Conservation (phyloP, 2,329 filamentous ascomycete genomes). For the Cladobotryum protrusum region DNA sequence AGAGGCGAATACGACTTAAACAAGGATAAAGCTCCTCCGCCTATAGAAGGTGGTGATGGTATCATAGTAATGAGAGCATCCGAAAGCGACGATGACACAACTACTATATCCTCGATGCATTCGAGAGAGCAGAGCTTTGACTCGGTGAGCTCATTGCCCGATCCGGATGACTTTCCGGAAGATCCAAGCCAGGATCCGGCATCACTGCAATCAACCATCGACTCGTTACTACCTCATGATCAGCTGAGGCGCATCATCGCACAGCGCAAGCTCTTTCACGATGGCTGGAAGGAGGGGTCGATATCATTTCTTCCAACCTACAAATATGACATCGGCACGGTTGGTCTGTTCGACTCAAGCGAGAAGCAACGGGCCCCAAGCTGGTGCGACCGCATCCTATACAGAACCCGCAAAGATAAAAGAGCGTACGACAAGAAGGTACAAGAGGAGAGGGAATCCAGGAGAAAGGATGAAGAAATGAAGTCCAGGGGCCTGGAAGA, state of each 20-base stretch:
- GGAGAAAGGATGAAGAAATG: conserved; percentile 78
- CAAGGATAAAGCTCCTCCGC: conserved; percentile 29
- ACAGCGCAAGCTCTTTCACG: conserved; percentile 73
- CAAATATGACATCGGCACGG: conserved; percentile 94
- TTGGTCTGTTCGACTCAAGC: conserved; percentile 88
- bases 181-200: conserved; percentile 72
- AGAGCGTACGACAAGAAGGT: conserved; percentile 57
- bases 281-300: conserved; percentile 85
- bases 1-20: conserved; percentile 65
- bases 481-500: conserved; percentile 69
- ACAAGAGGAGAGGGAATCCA: conserved; percentile 59
- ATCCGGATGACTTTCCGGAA: conserved; percentile 59
- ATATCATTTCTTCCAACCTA: conserved; percentile 92
- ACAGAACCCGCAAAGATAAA: conserved; percentile 67
- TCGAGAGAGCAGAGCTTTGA: conserved; percentile 33
- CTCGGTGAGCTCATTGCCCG: conserved; percentile 42
- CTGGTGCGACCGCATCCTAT: conserved; percentile 95
- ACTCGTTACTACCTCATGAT: conserved; percentile 83
- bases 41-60: conserved; percentile 42
- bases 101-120: conserved; percentile 26
- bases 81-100: conserved; percentile 43
- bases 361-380: conserved; percentile 90
- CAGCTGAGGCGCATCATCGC: conserved; percentile 72
- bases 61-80: conserved; percentile 42
- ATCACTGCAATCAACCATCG: conserved; percentile 81